Evolutionary conservation across 805 yeast species (phyloP), one percentile per base, ranked within the genome.

Genomic region (Saccharomycopsis synnaedendra): DNA sequence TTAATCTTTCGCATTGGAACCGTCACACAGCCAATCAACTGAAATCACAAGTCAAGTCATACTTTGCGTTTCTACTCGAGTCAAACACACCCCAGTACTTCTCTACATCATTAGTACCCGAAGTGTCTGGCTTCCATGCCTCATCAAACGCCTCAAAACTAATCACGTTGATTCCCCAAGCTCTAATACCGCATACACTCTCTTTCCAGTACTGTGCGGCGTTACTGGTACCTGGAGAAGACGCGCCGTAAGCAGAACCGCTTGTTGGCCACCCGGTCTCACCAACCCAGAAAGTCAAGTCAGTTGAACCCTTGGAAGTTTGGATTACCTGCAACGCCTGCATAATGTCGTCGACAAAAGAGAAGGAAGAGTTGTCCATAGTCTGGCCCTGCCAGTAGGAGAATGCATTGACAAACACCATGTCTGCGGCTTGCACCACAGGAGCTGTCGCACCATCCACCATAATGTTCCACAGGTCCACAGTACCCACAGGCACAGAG

Each of bases 381-480:
- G 87, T 75, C 72, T 88, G 97, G 41, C 97, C 97, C 72, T 90
- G 97, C 97, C 97, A 90, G 81, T 89, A 90, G 5, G 97, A 85
- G 76, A 90, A 90, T 44, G 96, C 97, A 64, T 90, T 90, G 60
- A 96, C 95, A 64, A 82, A 84, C 53, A 88, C 79, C 59, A 86
- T 71, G 65, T 90, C 97, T 43, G 94, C 71, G 45, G 87, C 89
- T 64, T 77, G 58, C 62, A 90, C 80, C 48, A 84, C 95, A 30
- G 82, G 76, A 45, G 67, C 58, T 55, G 81, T 71, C 56, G 72
- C 78, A 59, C 83, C 93, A 60, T 86, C 95, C 56, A 88, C 96
- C 54, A 85, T 65, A 54, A 85, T 74, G 66, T 90, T 85, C 97
- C 97, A 90, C 2, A 97, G 88, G 68, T 90, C 97, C 55, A 87